These are phyloP conservation scores for Flaveria trinervia DNA, from an alignment of 129 eudicot species.

Conservation along the genomic window DNA sequence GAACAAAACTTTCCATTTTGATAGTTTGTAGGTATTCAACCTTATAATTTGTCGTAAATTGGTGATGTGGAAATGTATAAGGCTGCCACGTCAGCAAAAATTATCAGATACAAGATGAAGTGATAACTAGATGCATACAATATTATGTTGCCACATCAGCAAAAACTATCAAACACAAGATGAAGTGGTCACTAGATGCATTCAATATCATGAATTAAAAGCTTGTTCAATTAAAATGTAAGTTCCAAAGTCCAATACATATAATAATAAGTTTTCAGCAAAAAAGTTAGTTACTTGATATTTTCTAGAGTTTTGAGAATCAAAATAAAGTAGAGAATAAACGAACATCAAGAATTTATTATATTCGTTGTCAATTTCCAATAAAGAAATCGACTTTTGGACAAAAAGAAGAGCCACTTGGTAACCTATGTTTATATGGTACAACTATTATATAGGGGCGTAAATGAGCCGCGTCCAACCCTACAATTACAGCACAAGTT, in stretches of 20 bases:
- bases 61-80: neutral
- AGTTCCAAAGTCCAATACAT: neutral
- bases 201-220: neutral
- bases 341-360: neutral
- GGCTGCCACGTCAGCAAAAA: neutral
- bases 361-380: slow-evolving; percentile 22
- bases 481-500: neutral
- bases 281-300: neutral
- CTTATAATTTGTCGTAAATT: too few relatives aligned
- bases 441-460: neutral
- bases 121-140: neutral
- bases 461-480: neutral
- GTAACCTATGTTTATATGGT: neutral
- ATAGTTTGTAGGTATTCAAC: too few relatives aligned
- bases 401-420: slow-evolving; percentile 9
- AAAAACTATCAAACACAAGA: neutral
- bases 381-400: slow-evolving; percentile 18
- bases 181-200: neutral
- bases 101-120: neutral
- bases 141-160: neutral
- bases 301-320: slow-evolving; percentile 13
- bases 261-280: slow-evolving; percentile 12
- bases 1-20: neutral
- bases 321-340: slow-evolving; percentile 2
- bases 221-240: neutral